Evolutionary conservation across 495 filamentous ascomycete genomes (phyloP), one percentile per base, ranked within the genome.

Genomic region (Talaromyces wortmannii): DNA sequence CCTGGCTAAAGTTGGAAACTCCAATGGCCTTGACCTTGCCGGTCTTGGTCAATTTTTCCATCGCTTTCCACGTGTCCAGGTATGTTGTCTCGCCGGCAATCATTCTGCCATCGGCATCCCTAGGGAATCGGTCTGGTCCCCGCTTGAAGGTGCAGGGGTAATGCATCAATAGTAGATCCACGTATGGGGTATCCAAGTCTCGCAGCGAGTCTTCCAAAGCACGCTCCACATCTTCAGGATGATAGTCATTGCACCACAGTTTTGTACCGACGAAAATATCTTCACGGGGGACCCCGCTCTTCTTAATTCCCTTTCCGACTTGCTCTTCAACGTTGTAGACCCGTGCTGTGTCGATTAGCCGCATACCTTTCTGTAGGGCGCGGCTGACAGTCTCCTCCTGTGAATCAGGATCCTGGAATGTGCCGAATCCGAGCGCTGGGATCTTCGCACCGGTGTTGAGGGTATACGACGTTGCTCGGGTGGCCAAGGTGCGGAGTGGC

Each of bases 1-100:
- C 70, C 51, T 80, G 73, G 5, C 74, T 79, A 65, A 89, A 87
- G 68, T 89, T 90, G 65, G 80, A 84, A 29, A 90, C 77, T 5
- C 87, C 86, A 57, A 90, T 84, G n/a, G 65, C 79, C 52, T 60
- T 68, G 43, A 67, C 59, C 56, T 78, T 79, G 46, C 77, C 77
- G 23, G 64, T 59, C 44, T 73, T 67, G 2, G 71, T 65, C 2
- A 74, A 63, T 45, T 69, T 67, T 59, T 84, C 81, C 81, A 86
- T 83, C 1, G 72, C 75, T 43, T 72, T 71, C 62, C 69, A 81
- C 12, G 75, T 53, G 23, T 23, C 23, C 23, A 23, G 23, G 23
- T 23, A 23, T 23, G 23, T 23, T 23, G 23, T 23, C 23, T 23
- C 23, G 23, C 23, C 23, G 23, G 23, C 23, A 23, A 23, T 23